Conservation (phyloP, 2,329 filamentous ascomycete species). For the Ceratocystis colombiana region DNA sequence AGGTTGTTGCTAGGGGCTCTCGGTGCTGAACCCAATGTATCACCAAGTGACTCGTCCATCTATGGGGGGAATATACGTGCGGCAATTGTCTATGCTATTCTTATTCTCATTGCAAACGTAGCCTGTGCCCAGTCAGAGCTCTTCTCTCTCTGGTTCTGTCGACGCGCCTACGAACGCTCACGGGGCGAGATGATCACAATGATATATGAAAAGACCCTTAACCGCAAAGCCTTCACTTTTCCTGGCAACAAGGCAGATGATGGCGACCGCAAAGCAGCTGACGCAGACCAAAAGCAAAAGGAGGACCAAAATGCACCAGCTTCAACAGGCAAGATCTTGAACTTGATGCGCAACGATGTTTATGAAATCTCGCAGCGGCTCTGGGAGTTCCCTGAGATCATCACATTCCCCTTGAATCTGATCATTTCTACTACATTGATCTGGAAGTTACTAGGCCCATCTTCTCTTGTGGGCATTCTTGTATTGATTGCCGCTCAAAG, state of each 20-base stretch:
- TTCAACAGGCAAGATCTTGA: slow-evolving; percentile 83
- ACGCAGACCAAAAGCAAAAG: slow-evolving; percentile 24
- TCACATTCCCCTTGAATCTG: slow-evolving; percentile 68
- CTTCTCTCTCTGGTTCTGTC: slow-evolving; percentile 69
- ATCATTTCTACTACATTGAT: slow-evolving; percentile 63
- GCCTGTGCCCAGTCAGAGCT: slow-evolving; percentile 55
- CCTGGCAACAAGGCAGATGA: slow-evolving; percentile 30
- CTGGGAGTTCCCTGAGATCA: slow-evolving; percentile 72
- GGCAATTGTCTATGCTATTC: slow-evolving; percentile 45
- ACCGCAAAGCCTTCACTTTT: slow-evolving; percentile 48
- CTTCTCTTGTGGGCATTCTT: slow-evolving; percentile 58
- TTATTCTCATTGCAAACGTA: slow-evolving; percentile 52
- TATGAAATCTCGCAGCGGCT: slow-evolving; percentile 76
- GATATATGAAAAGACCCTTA: slow-evolving; percentile 68
- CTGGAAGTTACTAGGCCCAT: slow-evolving; percentile 67
- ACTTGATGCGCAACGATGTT: slow-evolving; percentile 70
- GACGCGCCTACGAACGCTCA: slow-evolving; percentile 72
- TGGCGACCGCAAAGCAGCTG: slow-evolving; percentile 23
- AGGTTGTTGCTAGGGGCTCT: slow-evolving; percentile 49
- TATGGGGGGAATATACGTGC: slow-evolving; percentile 7
- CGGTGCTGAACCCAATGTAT: slow-evolving; percentile 2
- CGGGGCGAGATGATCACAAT: slow-evolving; percentile 77
- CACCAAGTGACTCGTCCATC: not conserved
- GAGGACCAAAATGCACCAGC: slow-evolving; percentile 36
- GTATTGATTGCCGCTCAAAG: slow-evolving; percentile 45